phyloP scores from a whole-genome alignment of 2,329 filamentous ascomycete species.

The Trichoderma polysporum region DNA sequence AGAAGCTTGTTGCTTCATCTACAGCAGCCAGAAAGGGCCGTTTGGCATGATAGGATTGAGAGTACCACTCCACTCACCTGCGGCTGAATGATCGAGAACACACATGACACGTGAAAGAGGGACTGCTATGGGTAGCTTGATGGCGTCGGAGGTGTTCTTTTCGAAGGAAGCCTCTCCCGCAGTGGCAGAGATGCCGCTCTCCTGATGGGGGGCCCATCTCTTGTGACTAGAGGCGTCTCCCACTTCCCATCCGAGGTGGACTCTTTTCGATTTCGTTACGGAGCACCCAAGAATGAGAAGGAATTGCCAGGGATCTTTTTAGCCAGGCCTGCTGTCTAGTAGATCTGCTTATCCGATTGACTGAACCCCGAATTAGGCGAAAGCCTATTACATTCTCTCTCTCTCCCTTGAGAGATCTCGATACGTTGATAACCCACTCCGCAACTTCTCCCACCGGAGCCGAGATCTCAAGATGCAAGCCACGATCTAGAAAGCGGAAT shows the following conservation, averaged over 20 bases:
- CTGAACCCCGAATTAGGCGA: not conserved
- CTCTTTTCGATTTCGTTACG: not conserved
- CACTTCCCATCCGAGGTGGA: constrained; percentile 16
- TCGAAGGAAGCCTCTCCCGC: constrained; percentile 41
- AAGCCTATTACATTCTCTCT: not conserved
- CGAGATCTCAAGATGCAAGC: not conserved
- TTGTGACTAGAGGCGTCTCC: not conserved
- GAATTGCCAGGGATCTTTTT: not conserved
- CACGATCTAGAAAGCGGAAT: not conserved
- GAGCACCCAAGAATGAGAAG: not conserved
- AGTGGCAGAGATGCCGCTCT: constrained; percentile 39
- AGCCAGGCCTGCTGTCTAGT: not conserved
- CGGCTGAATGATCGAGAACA: constrained; percentile 42
- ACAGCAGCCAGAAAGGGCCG: not conserved
- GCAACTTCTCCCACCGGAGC: constrained; percentile 8
- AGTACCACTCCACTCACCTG: constrained; percentile 33
- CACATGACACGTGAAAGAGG: constrained; percentile 37
- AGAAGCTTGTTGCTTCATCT: not conserved
- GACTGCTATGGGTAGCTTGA: constrained; percentile 40
- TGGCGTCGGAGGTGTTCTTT: constrained; percentile 43
- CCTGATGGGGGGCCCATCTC: constrained; percentile 20
- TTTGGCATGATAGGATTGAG: too few species aligned
- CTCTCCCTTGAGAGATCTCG: not conserved
- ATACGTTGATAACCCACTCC: not conserved
- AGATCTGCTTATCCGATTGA: not conserved